Evolutionary conservation across 1,284 basidiomycete genomes (phyloP), one percentile per base, ranked within the genome.

Genomic region (Pholiota adiposa): DNA sequence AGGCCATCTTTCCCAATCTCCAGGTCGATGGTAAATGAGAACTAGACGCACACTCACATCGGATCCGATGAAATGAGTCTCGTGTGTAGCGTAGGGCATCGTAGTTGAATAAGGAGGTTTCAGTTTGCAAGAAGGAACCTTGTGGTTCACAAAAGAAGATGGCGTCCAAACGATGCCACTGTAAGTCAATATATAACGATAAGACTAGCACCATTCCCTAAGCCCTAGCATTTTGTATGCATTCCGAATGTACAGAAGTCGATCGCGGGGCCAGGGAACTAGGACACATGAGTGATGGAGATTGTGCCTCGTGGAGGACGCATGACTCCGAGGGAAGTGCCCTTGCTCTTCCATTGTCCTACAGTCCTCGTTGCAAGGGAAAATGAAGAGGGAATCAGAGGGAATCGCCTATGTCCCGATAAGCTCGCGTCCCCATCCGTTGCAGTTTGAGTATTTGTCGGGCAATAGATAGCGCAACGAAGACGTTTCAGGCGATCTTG

Each of bases 81-180:
- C 67, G 48, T 69, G 65, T n/a, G 65, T 61, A 25, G 65, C 63
- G 58, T 69, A 69, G 41, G 68, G 66, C 68, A 69, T 69, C 3
- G 33, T 48, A 34, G 36, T 51, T 41, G 18, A 19, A 41, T 29
- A 40, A 8, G 23, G 29, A 29, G n/a, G n/a, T n/a, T n/a, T n/a
- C n/a, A n/a, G n/a, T n/a, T 12, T 23, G 43, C 21, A 46, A 40
- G 9, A 33, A 19, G 34, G 29, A 27, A 52, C 18, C 31, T 27
- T 36, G 23, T n/a, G 52, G 40, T 49, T 52, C 21, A 18, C 11
- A 23, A 43, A 36, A 19, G 29, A 33, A 18, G 29, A 25, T 29
- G 23, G 46, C 44, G 46, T 18, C 16, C 31, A 31, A 40, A 12
- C n/a, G 8, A 14, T 19, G 41, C 14, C 38, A 21, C 43, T 34